Evolutionary conservation across 2,329 filamentous ascomycete genomes (phyloP), one percentile per base, ranked within the genome.

Genomic region (Alternaria sp.): DNA sequence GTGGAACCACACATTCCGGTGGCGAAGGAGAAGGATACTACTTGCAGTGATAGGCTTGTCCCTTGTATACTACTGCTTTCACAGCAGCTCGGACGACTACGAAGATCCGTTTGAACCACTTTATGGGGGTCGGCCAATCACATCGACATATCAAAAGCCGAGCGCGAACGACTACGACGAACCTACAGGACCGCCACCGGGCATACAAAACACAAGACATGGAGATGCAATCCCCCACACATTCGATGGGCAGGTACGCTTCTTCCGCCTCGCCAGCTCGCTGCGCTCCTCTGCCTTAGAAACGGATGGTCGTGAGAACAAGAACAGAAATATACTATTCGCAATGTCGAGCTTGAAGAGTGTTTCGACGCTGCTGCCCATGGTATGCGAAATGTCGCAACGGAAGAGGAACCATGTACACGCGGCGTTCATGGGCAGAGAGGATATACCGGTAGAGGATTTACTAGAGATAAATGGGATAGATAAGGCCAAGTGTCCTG

Each of bases 311-410:
- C 76, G 78, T 48, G 79, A 80, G 52, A 62, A 73, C 31, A 72
- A 78, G 36, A 91, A 90, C 70, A 85, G 85, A 50, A 93, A 93
- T 69, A 84, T 97, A 14, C 77, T 97, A 3, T 97, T 97, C 73
- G 89, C 88, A 4, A 88, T 90, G 3, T 88, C 91, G 0, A 93
- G 84, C 60, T 78, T 96, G 50, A 85, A 85, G 74, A 95, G 91
- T 72, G 86, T 88, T 14, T 85, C 91, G 0, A 84, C 85, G 31
- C 75, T 97, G 52, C 80, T 97, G 31, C 92, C 93, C 0, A 82
- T 97, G 72, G 92, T 93, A 5, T 98, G 95, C 76, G 86, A 91
- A 68, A 97, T 97, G 93, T 88, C 88, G 6, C 76, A 77, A 23
- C 84, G 88, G 76, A 83, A 85, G 55, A 82, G 85, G 58, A 96